These are phyloP conservation scores for Trichoderma koningiopsis DNA, from an alignment of 2,329 filamentous ascomycete species.

Conservation along the genomic window DNA sequence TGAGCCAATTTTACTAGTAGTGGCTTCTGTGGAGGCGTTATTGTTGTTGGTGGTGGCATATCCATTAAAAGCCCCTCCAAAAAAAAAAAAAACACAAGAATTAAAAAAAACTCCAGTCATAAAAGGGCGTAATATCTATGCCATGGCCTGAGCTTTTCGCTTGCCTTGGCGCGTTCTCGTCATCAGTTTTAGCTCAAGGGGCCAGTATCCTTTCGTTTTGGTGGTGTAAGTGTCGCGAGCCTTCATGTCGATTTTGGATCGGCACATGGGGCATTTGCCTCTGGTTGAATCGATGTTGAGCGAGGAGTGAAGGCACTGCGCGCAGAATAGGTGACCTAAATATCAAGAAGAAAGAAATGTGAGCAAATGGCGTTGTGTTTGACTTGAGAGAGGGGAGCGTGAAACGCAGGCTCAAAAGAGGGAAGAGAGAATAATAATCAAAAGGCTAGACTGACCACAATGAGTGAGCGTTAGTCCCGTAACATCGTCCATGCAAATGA, in stretches of 20 bases:
- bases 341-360: conserved; percentile 10
- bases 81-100: background rate
- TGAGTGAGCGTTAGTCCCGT: conserved; percentile 63
- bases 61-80: background rate
- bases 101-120: background rate
- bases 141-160: conserved; percentile 38
- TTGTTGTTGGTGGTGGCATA: too few species aligned
- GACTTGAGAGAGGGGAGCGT: background rate
- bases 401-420: background rate
- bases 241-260: conserved; percentile 58
- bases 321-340: conserved; percentile 66
- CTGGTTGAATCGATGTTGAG: conserved; percentile 58
- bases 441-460: conserved; percentile 58
- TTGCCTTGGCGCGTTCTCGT: conserved; percentile 56
- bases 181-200: conserved; percentile 64
- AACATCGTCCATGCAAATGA: conserved; percentile 67
- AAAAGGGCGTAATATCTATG: conserved; percentile 29
- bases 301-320: conserved; percentile 62
- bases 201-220: conserved; percentile 57
- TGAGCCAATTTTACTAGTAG: background rate
- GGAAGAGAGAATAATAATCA: background rate
- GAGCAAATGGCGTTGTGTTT: conserved; percentile 21
- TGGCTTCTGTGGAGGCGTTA: background rate
- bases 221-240: conserved; percentile 43
- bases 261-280: conserved; percentile 65